Percentiles rank a stretch among this genome's conserved stretches.
phyloP scores from a whole-genome alignment of 192 early-diverging fungal species.

The Coemansia interrupta region DNA sequence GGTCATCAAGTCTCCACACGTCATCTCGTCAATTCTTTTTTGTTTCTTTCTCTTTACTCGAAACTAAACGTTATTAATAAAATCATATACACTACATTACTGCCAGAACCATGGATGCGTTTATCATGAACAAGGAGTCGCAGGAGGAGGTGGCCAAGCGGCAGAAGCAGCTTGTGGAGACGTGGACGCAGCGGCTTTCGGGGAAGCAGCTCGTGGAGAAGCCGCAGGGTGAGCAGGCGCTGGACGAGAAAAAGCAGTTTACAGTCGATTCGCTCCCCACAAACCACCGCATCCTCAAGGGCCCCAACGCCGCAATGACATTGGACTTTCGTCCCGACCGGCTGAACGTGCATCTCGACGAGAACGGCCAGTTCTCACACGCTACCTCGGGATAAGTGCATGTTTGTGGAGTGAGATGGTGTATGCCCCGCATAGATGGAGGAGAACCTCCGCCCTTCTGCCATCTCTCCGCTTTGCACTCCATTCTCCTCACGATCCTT shows the following conservation, averaged over 20 bases:
- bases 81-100: no score
- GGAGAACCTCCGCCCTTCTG: no score
- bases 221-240: neutral
- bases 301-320: slow-evolving; percentile 13
- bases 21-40: neutral
- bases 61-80: no score
- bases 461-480: no score
- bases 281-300: slow-evolving; percentile 19
- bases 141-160: slow-evolving; percentile 3
- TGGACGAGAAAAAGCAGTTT: slow-evolving; percentile 9
- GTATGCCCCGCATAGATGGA: neutral
- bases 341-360: slow-evolving; percentile 25
- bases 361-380: slow-evolving; percentile 9
- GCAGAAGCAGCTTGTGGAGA: slow-evolving; percentile 12
- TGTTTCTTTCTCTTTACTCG: neutral
- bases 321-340: slow-evolving; percentile 23
- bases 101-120: no score
- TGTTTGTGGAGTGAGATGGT: neutral
- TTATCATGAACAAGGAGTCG: neutral
- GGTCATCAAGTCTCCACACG: no score
- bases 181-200: slow-evolving; percentile 12
- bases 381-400: slow-evolving; percentile 10
- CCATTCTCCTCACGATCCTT: no score
- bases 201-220: slow-evolving; percentile 15
- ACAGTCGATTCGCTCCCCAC: slow-evolving; percentile 3